These are phyloP conservation scores for Pichia sp. DNA, from an alignment of 1,139 yeast species.

Conservation along the genomic window DNA sequence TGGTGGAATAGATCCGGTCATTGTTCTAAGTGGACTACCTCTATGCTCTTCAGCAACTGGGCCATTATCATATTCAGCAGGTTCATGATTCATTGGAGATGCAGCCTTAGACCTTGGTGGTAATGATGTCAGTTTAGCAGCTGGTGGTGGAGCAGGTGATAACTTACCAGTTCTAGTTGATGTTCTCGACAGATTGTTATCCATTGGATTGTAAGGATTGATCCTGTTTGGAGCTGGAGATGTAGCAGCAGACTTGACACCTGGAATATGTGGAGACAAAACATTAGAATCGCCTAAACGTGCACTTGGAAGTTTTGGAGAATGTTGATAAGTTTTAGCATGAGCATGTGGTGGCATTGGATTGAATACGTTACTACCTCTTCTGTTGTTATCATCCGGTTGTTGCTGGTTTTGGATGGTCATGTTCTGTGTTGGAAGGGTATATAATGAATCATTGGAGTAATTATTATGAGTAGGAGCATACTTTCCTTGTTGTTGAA, in stretches of 20 bases:
- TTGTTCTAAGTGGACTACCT: too few relatives aligned
- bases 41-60: too few relatives aligned
- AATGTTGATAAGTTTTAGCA: not conserved
- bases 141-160: not conserved
- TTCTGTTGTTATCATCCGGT: not conserved
- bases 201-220: not conserved
- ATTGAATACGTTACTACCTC: not conserved
- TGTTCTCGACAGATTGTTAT: not conserved
- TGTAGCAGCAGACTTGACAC: not conserved
- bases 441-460: not conserved
- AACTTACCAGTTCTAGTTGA: not conserved
- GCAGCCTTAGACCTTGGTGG: too few relatives aligned
- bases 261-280: not conserved
- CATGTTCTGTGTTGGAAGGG: too few relatives aligned
- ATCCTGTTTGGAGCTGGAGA: not conserved
- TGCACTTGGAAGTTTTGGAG: not conserved
- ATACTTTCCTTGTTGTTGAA: not conserved
- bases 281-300: not conserved
- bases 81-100: too few relatives aligned
- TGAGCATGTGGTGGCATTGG: not conserved
- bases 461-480: not conserved
- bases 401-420: not conserved
- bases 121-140: not conserved
- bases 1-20: too few relatives aligned
- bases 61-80: too few relatives aligned